These are phyloP conservation scores for Jimgerdemannia flammicorona DNA, from an alignment of 192 early-diverging fungal species.

Conservation along the genomic window DNA sequence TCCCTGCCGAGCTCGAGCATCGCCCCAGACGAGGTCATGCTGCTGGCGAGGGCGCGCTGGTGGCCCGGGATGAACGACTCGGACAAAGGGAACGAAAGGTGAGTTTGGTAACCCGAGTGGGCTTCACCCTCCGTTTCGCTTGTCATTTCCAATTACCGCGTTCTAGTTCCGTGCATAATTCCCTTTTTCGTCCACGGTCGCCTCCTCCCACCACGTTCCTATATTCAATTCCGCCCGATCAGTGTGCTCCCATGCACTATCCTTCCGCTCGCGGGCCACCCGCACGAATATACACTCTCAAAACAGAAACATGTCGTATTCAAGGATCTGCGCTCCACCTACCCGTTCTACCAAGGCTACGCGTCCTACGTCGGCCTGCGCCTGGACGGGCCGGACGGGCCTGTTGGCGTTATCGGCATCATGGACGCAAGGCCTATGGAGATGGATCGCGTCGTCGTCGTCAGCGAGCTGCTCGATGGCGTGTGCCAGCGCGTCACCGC, in stretches of 20 bases:
- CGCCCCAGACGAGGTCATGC: not conserved
- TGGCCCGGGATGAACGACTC: not conserved
- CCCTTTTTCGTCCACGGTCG: not conserved
- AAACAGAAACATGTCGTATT: conserved; percentile 2
- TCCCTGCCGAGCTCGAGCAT: not conserved
- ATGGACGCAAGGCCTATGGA: conserved; percentile 30
- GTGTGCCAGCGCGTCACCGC: conserved; percentile 29
- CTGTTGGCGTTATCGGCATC: conserved; percentile 35
- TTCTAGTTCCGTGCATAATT: not conserved
- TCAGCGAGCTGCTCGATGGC: conserved; percentile 23
- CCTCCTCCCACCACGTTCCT: not conserved
- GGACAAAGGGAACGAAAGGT: not conserved
- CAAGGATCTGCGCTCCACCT: conserved; percentile 1
- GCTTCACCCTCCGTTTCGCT: not conserved
- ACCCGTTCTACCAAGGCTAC: conserved; percentile 3
- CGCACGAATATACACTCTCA: not conserved
- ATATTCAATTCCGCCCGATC: not conserved
- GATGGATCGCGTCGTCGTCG: conserved; percentile 21
- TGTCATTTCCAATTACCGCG: not conserved
- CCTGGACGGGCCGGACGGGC: conserved; percentile 30
- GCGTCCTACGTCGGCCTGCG: conserved; percentile 36
- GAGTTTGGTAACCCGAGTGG: not conserved
- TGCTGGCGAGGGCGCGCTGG: not conserved
- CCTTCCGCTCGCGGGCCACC: not conserved
- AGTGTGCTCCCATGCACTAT: not conserved